Conservation (phyloP, 345 rosid genomes). For the Lepidium didymum region DNA sequence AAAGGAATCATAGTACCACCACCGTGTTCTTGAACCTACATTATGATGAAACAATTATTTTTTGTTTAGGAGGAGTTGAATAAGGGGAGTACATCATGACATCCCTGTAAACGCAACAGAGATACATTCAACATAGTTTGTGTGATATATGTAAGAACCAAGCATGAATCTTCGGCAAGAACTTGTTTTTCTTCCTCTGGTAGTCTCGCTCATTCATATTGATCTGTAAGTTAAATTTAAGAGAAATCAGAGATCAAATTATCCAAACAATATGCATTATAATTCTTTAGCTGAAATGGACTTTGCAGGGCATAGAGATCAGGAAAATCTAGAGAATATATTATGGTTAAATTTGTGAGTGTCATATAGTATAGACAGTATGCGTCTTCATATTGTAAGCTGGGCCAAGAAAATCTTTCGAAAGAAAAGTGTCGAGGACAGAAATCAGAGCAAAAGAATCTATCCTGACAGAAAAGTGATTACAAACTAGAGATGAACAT, state of each 20-base stretch:
- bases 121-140: not conserved
- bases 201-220: slow-evolving; percentile 95
- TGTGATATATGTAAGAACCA: slow-evolving; percentile 41
- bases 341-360: not conserved
- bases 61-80: not conserved
- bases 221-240: slow-evolving; percentile 44
- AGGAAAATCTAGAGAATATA: not conserved
- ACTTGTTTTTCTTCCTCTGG: slow-evolving; percentile 95
- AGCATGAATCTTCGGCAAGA: slow-evolving; percentile 95
- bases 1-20: slow-evolving; percentile 92
- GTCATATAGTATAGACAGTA: not conserved
- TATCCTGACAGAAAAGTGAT: not conserved
- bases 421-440: not conserved
- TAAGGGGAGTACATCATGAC: not conserved
- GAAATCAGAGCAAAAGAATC: slow-evolving; percentile 3
- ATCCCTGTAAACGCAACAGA: not conserved
- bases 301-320: not conserved
- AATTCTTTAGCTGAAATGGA: not conserved
- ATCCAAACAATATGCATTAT: not conserved
- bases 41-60: slow-evolving; percentile 7
- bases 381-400: not conserved
- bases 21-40: slow-evolving; percentile 93
- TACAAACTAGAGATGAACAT: not conserved
- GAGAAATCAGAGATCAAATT: not conserved
- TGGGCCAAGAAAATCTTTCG: not conserved